Percentiles rank a stretch among this genome's conserved stretches.
Conservation (phyloP, 2,329 filamentous ascomycete species). For the Phialophora macrospora region DNA sequence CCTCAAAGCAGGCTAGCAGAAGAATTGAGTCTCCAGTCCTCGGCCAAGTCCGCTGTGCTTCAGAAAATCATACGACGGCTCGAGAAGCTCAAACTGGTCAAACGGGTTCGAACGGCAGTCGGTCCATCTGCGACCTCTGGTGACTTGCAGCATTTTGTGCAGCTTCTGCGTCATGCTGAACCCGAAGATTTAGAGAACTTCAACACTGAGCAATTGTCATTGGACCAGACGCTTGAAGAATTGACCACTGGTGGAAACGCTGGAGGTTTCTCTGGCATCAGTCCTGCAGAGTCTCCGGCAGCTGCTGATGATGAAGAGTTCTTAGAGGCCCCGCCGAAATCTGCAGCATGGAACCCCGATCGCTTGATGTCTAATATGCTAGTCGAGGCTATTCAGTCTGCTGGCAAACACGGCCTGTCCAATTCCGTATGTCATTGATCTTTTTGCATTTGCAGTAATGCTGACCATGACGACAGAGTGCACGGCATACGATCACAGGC, state of each 20-base stretch:
- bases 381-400: slow-evolving; percentile 54
- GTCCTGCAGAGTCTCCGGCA: slow-evolving; percentile 35
- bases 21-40: slow-evolving; percentile 20
- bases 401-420: slow-evolving; percentile 57
- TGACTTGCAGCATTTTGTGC: slow-evolving; percentile 50
- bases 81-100: slow-evolving; percentile 53
- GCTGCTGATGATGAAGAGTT: slow-evolving; percentile 15
- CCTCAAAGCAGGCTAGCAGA: slow-evolving; percentile 28
- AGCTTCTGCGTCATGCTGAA: slow-evolving; percentile 50
- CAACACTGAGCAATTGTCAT: slow-evolving; percentile 40
- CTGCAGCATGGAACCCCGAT: slow-evolving; percentile 62
- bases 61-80: slow-evolving; percentile 52
- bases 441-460: neutral
- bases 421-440: slow-evolving; percentile 45
- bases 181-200: slow-evolving; percentile 49
- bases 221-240: slow-evolving; percentile 24
- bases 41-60: slow-evolving; percentile 41
- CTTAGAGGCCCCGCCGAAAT: slow-evolving; percentile 41
- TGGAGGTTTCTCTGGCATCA: slow-evolving; percentile 19
- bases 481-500: slow-evolving; percentile 52
- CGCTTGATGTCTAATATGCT: slow-evolving; percentile 58
- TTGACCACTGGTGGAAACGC: slow-evolving; percentile 19
- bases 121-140: slow-evolving; percentile 47
- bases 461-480: slow-evolving; percentile 18
- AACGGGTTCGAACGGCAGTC: slow-evolving; percentile 50